These are phyloP conservation scores for Neofusicoccum laricinum DNA, from an alignment of 2,329 filamentous ascomycete species.

Conservation along the genomic window DNA sequence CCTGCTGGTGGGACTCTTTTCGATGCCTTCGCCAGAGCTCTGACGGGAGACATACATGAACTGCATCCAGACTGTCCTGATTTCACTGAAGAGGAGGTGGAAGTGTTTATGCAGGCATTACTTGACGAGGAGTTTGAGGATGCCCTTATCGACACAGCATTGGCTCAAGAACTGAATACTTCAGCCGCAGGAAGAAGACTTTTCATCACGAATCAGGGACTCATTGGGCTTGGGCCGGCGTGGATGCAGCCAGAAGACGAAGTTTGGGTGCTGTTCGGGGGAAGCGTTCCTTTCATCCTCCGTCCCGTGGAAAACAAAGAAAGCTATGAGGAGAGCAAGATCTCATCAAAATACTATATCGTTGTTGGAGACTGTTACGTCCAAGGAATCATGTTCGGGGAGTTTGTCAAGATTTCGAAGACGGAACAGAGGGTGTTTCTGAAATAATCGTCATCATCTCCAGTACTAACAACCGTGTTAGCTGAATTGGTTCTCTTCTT, in stretches of 20 bases:
- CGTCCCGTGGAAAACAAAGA: not conserved
- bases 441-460: not conserved
- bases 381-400: constrained; percentile 1
- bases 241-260: not conserved
- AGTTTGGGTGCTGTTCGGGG: not conserved
- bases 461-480: no score
- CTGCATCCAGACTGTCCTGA: not conserved
- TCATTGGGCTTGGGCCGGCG: not conserved
- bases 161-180: not conserved
- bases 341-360: not conserved
- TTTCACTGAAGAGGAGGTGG: not conserved
- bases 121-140: not conserved
- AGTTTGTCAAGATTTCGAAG: not conserved
- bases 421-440: not conserved
- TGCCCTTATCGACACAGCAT: not conserved
- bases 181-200: not conserved
- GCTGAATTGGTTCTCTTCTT: not conserved
- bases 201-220: not conserved
- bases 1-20: not conserved
- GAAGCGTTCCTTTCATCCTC: not conserved
- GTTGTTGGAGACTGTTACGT: not conserved
- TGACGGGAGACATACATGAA: not conserved
- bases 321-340: no score
- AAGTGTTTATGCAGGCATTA: not conserved
- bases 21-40: not conserved